Evolutionary conservation across 2,329 filamentous ascomycete species (phyloP), one percentile per base, ranked within the genome.

Genomic region (Apiospora kogelbergensis): DNA sequence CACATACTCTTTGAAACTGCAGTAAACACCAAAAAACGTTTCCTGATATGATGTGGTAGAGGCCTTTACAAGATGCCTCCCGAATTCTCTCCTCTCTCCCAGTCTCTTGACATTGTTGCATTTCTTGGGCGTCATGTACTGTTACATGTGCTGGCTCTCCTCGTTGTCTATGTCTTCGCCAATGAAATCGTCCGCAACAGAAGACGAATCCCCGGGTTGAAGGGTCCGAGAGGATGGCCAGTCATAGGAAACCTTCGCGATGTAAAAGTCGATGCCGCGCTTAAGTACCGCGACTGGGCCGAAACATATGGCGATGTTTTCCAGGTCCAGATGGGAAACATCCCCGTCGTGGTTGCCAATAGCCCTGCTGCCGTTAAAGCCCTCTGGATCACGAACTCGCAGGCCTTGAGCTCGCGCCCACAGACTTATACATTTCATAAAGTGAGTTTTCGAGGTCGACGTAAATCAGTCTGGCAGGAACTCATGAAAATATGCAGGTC

Each of bases 291-390:
- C 2, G 72, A 82, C 37, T 89, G 86, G 86, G 81, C 86, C 0
- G 81, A 81, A 67, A 80, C 76, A 46, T 84, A 84, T 67, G 81
- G 81, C 0, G 72, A 76, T 1, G 86, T 89, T 1, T 89, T 86
- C 73, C 87, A 89, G 73, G 85, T 89, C 24, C 83, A 86, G 73
- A 76, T 89, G 7, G 87, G 87, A 0, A 89, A 89, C 63, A 81
- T 88, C 20, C 85, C 86, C 0, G 79, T 88, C 17, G 81, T 89
- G 2, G 82, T 89, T 11, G 63, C 37, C 22, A 65, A 65, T n/a
- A 65, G 63, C 37, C 63, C 63, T 24, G 63, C 63, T 15, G 37
- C 63, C 24, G 63, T 65, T 11, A 65, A 65, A 44, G 40, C 63
- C 9, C 63, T 42, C 22, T 65, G 63, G 63, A 65, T 65, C 63